Percentiles rank a stretch among this genome's conserved stretches.
These are phyloP conservation scores for Cordyceps militaris DNA, from an alignment of 2,329 filamentous ascomycete genomes.

Conservation along the genomic window DNA sequence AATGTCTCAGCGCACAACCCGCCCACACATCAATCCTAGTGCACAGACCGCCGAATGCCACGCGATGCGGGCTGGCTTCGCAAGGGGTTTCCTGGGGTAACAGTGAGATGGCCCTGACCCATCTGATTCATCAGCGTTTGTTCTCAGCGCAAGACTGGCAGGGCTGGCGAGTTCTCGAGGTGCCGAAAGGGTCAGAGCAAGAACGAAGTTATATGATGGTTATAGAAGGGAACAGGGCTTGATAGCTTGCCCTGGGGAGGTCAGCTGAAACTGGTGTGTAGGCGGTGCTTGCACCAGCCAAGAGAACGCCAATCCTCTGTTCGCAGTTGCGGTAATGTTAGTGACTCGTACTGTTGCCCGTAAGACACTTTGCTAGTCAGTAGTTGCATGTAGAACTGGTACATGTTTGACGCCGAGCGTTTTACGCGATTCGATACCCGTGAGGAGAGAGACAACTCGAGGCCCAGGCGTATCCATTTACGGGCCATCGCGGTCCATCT, in stretches of 20 bases:
- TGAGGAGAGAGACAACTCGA: not conserved
- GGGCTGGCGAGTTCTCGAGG: not conserved
- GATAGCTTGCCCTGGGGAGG: not conserved
- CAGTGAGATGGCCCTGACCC: not conserved
- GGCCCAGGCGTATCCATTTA: not conserved
- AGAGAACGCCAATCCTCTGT: not conserved
- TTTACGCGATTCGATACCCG: too few species aligned
- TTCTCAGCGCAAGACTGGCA: not conserved
- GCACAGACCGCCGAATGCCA: conserved; percentile 1
- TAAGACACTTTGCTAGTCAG: too few species aligned
- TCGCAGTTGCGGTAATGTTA: not conserved
- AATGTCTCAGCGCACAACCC: not conserved
- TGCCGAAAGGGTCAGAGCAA: not conserved
- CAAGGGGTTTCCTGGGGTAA: not conserved
- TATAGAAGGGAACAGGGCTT: not conserved
- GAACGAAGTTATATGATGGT: not conserved
- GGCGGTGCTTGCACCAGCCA: not conserved
- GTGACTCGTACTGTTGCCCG: too few species aligned
- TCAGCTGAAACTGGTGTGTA: not conserved
- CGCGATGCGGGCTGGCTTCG: not conserved
- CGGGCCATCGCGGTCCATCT: not conserved
- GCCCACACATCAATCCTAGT: not conserved
- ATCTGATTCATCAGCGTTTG: not conserved
- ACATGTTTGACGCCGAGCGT: too few species aligned
- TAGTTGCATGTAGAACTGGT: too few species aligned